These are phyloP conservation scores for Urostyla sp. DNA, from an alignment of 73 alveolate genomes.

Conservation along the genomic window DNA sequence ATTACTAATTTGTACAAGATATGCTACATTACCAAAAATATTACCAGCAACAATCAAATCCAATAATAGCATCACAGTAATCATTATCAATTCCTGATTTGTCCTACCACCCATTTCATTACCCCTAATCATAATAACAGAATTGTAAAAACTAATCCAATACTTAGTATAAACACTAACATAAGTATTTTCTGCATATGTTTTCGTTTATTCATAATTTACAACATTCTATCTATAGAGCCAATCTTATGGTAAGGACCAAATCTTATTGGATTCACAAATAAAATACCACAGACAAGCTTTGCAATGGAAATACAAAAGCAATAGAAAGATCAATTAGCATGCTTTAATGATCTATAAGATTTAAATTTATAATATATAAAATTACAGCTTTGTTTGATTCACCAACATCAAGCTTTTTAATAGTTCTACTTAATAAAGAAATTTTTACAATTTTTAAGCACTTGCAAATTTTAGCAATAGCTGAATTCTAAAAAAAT, in stretches of 20 bases:
- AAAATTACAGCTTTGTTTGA: slow-evolving; percentile 51
- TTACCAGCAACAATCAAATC: slow-evolving; percentile 58
- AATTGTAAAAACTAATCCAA: slow-evolving; percentile 42
- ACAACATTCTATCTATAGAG: slow-evolving; percentile 37
- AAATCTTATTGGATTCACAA: not conserved
- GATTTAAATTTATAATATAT: not conserved
- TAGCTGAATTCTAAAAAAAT: too few relatives aligned
- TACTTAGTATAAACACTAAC: slow-evolving; percentile 36
- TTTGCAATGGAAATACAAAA: slow-evolving; percentile 15
- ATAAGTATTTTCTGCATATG: not conserved
- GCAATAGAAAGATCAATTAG: slow-evolving; percentile 1
- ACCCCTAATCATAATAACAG: slow-evolving; percentile 68
- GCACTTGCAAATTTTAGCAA: slow-evolving; percentile 8
- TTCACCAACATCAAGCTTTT: slow-evolving; percentile 31
- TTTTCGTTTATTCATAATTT: not conserved
- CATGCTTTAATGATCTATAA: slow-evolving; percentile 52
- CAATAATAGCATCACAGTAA: slow-evolving; percentile 38
- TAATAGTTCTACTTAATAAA: slow-evolving; percentile 21
- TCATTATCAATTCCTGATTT: slow-evolving; percentile 40
- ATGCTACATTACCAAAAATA: slow-evolving; percentile 67
- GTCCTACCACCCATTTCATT: slow-evolving; percentile 68
- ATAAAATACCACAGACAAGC: slow-evolving; percentile 57
- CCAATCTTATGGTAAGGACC: slow-evolving; percentile 35
- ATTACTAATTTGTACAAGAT: slow-evolving; percentile 51
- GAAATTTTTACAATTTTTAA: slow-evolving; percentile 46